Conservation (phyloP, 768 basidiomycete genomes). For the Hortiboletus campestris region DNA sequence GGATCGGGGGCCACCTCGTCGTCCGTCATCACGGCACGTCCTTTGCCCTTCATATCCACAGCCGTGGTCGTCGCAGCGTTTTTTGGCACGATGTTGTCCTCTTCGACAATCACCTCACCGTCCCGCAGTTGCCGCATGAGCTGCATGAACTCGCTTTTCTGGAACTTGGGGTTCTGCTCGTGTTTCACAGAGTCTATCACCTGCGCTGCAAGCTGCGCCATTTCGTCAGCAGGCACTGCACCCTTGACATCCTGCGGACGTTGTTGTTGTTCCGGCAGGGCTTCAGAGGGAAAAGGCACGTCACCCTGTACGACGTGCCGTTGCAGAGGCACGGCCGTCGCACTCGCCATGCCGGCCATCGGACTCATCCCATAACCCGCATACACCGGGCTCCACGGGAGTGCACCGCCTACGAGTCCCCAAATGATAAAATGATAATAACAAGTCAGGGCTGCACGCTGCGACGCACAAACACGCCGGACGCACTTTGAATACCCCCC, state of each 20-base stretch:
- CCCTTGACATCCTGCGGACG: slow-evolving; percentile 21
- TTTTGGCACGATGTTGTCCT: slow-evolving; percentile 70
- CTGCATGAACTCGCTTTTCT: slow-evolving; percentile 78
- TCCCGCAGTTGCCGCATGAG: slow-evolving; percentile 86
- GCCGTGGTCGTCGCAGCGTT: slow-evolving; percentile 21
- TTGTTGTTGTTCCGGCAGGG: slow-evolving; percentile 12
- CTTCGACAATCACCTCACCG: slow-evolving; percentile 72
- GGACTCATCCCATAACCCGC: slow-evolving; percentile 39
- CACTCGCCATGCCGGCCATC: slow-evolving; percentile 33
- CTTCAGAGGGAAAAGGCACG: slow-evolving; percentile 9
- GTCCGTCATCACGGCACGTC: slow-evolving; percentile 38
- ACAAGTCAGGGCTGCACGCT: slow-evolving; percentile 1
- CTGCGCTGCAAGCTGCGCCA: slow-evolving; percentile 76
- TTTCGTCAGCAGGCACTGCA: slow-evolving; percentile 50
- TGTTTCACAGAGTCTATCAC: slow-evolving; percentile 73
- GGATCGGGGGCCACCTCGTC: neutral
- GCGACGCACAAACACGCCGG: neutral
- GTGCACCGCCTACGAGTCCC: slow-evolving; percentile 31
- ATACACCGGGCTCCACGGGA: slow-evolving; percentile 41
- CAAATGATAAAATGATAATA: neutral
- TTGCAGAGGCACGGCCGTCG: slow-evolving; percentile 20
- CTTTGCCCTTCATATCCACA: slow-evolving; percentile 64
- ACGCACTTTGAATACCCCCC: slow-evolving; percentile 20
- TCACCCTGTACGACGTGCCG: slow-evolving; percentile 34
- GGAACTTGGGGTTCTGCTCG: slow-evolving; percentile 81